Percentiles rank a stretch among this genome's conserved stretches.
These are phyloP conservation scores for Colletotrichum cereale DNA, from an alignment of 2,329 filamentous ascomycete genomes.

Conservation along the genomic window DNA sequence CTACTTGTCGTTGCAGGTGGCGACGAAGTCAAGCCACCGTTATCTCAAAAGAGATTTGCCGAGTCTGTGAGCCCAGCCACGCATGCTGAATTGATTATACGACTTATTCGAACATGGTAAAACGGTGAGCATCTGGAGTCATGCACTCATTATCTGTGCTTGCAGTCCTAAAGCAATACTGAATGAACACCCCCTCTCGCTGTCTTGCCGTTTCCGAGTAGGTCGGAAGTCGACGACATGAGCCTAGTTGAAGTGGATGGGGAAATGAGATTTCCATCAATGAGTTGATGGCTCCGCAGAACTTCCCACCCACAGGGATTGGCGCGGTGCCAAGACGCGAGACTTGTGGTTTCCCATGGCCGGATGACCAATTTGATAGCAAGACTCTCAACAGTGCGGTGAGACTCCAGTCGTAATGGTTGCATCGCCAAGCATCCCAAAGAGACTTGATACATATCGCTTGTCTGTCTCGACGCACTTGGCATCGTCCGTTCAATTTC, in stretches of 20 bases:
- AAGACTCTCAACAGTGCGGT: constrained; percentile 12
- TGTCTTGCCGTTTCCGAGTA: background rate
- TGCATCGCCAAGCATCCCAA: constrained; percentile 16
- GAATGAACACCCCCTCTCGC: background rate
- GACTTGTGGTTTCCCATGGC: constrained; percentile 12
- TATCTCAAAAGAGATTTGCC: background rate
- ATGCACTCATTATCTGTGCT: no score
- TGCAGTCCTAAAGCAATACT: background rate
- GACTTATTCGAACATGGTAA: background rate
- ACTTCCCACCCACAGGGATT: constrained; percentile 11
- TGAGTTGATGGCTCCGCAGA: constrained; percentile 22
- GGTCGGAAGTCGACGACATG: background rate
- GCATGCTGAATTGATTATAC: background rate
- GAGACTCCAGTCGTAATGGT: constrained; percentile 18
- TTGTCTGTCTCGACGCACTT: constrained; percentile 33
- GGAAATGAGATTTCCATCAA: constrained; percentile 35
- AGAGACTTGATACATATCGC: constrained; percentile 11
- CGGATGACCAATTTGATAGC: constrained; percentile 13
- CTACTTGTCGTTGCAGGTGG: background rate
- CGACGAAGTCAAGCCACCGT: background rate
- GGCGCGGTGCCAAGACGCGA: constrained; percentile 31
- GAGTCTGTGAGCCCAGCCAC: background rate
- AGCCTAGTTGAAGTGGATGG: constrained; percentile 13
- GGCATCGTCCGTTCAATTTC: constrained; percentile 39
- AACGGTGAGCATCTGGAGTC: background rate